phyloP scores from a whole-genome alignment of 306 rosid species.

The Citrullus amarus region DNA sequence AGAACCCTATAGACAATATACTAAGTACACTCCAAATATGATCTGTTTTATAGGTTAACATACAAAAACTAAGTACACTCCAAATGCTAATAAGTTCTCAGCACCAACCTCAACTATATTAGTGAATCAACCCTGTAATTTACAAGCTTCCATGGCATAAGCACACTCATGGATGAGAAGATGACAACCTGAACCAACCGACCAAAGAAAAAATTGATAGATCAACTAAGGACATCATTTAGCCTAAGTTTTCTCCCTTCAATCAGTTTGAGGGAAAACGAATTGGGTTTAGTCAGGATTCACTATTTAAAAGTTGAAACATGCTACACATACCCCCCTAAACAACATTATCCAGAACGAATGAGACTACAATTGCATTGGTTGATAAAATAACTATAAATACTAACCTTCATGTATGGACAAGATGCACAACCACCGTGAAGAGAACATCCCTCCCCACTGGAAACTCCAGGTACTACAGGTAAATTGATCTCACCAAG shows the following conservation, averaged over 20 bases:
- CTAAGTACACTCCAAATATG: no score
- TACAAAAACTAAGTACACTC: not conserved
- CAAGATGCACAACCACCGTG: conserved; percentile 98
- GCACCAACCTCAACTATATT: not conserved
- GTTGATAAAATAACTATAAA: not conserved
- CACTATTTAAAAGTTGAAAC: not conserved
- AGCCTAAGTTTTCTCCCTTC: not conserved
- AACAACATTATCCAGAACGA: not conserved
- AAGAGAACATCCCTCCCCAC: conserved; percentile 94
- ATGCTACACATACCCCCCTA: not conserved
- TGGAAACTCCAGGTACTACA: conserved; percentile 73
- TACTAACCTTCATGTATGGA: conserved; percentile 93
- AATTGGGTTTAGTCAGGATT: not conserved
- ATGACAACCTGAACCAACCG: not conserved
- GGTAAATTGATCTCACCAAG: conserved; percentile 41
- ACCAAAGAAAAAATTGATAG: not conserved
- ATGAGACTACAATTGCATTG: not conserved
- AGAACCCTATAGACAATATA: no score
- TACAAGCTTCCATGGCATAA: not conserved
- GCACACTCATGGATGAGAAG: not conserved
- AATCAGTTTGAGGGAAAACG: not conserved
- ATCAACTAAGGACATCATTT: not conserved
- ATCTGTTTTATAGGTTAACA: no score
- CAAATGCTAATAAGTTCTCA: not conserved
- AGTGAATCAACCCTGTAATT: not conserved